Evolutionary conservation across 495 filamentous ascomycete genomes (phyloP).

Genomic region (Tuber melanosporum): DNA sequence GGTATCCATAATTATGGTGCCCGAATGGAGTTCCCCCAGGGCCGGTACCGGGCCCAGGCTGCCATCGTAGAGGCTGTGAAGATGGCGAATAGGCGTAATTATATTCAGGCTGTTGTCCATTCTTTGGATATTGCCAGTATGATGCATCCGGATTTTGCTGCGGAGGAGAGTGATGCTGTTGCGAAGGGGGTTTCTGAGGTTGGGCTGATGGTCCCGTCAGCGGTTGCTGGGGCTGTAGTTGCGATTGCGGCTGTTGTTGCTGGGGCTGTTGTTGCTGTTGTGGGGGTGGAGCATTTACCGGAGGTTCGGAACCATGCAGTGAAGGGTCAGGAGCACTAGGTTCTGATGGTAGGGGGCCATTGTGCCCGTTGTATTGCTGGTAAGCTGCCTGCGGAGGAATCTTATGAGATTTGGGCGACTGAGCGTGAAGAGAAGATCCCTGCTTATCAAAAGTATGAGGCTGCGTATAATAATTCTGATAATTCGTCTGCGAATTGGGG

Average conservation of each 20-base stretch:
- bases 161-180: constrained; percentile 20
- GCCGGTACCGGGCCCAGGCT: constrained; percentile 23
- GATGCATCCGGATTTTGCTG: constrained; percentile 21
- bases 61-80: constrained; percentile 52
- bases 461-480: constrained; percentile 41
- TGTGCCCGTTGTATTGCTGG: constrained; percentile 40
- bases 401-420: constrained; percentile 41
- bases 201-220: constrained; percentile 33
- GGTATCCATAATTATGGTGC: constrained; percentile 21
- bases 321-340: constrained; percentile 35
- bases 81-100: constrained; percentile 57
- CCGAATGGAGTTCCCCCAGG: constrained; percentile 15
- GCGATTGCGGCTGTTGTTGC: constrained; percentile 41
- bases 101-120: constrained; percentile 32
- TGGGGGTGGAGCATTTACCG: constrained; percentile 23
- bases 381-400: constrained; percentile 32
- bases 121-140: constrained; percentile 32
- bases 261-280: constrained; percentile 5
- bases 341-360: constrained; percentile 17
- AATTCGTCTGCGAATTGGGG: constrained; percentile 35
- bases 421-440: constrained; percentile 33
- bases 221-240: constrained; percentile 23
- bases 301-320: constrained; percentile 41
- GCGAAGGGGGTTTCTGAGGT: constrained; percentile 26
- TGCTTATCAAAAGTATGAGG: constrained; percentile 40